Percentiles rank a stretch among this genome's conserved stretches.
phyloP scores from a whole-genome alignment of 2,329 filamentous ascomycete genomes.

The Blastomyces parvus region DNA sequence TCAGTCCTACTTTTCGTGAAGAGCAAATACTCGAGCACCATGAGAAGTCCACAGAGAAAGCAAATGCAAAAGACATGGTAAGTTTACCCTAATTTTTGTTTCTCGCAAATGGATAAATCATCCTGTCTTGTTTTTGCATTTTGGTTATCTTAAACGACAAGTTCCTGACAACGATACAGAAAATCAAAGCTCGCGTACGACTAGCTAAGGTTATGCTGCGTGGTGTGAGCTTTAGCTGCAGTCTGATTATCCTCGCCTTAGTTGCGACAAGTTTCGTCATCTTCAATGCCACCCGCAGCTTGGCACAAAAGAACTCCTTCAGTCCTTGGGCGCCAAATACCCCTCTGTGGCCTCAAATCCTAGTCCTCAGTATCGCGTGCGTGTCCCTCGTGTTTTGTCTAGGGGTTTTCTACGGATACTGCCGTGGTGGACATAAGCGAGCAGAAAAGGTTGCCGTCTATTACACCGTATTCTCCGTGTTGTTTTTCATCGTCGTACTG shows the following conservation, averaged over 20 bases:
- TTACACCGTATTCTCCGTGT: slow-evolving; percentile 87
- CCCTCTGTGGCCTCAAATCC: slow-evolving; percentile 78
- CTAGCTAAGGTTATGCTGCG: slow-evolving; percentile 93
- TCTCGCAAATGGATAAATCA: not conserved
- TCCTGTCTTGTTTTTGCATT: not conserved
- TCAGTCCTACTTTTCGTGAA: slow-evolving; percentile 86
- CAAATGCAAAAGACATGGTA: slow-evolving; percentile 82
- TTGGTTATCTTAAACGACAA: not conserved
- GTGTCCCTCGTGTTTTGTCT: slow-evolving; percentile 73
- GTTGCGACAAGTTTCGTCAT: slow-evolving; percentile 79
- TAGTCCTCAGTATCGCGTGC: slow-evolving; percentile 68
- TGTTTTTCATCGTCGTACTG: slow-evolving; percentile 88
- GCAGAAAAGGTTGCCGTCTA: slow-evolving; percentile 92
- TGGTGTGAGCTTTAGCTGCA: slow-evolving; percentile 93
- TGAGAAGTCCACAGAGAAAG: slow-evolving; percentile 70
- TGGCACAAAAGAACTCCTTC: slow-evolving; percentile 68
- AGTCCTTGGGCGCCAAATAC: slow-evolving; percentile 76
- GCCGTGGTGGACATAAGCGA: slow-evolving; percentile 72
- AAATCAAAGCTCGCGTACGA: slow-evolving; percentile 82
- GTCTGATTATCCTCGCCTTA: slow-evolving; percentile 86
- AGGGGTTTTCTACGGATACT: slow-evolving; percentile 75
- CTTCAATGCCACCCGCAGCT: slow-evolving; percentile 73
- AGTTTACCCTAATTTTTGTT: slow-evolving; percentile 30
- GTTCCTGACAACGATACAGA: slow-evolving; percentile 51
- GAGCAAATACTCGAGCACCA: slow-evolving; percentile 79